phyloP scores from a whole-genome alignment of 805 yeast genomes.

The Suhomyces sp. region DNA sequence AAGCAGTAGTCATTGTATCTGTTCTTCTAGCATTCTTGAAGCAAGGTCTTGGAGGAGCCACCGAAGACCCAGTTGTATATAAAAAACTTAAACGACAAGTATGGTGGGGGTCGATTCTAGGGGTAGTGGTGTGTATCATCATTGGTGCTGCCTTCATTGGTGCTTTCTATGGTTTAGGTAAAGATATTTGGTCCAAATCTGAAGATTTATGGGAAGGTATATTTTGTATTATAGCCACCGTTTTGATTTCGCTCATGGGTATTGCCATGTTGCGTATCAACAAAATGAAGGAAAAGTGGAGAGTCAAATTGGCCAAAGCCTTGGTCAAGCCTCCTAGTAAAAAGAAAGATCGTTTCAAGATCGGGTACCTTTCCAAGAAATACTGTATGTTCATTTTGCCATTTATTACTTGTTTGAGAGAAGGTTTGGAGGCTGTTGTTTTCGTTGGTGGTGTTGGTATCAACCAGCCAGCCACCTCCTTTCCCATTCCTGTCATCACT shows the following conservation, averaged over 20 bases:
- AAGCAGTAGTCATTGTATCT: slow-evolving; percentile 88
- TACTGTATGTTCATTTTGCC: slow-evolving; percentile 26
- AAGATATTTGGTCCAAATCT: slow-evolving; percentile 79
- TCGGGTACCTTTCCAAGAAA: slow-evolving; percentile 32
- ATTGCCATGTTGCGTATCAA: slow-evolving; percentile 93
- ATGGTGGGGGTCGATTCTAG: slow-evolving; percentile 77
- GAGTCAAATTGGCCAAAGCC: slow-evolving; percentile 88
- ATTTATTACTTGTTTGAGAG: slow-evolving; percentile 24
- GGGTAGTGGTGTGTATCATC: slow-evolving; percentile 73
- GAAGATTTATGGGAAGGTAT: slow-evolving; percentile 98
- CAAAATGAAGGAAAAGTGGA: slow-evolving; percentile 97
- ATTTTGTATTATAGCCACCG: slow-evolving; percentile 84
- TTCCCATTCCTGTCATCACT: slow-evolving; percentile 89
- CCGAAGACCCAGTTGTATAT: slow-evolving; percentile 51
- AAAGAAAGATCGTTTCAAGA: slow-evolving; percentile 44
- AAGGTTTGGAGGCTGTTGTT: slow-evolving; percentile 38
- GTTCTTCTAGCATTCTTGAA: slow-evolving; percentile 88
- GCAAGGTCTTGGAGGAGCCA: slow-evolving; percentile 69
- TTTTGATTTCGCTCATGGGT: slow-evolving; percentile 91
- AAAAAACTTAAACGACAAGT: slow-evolving; percentile 71
- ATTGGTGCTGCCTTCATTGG: slow-evolving; percentile 95
- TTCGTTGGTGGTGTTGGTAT: slow-evolving; percentile 47
- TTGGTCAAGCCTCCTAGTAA: slow-evolving; percentile 57
- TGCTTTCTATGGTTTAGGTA: slow-evolving; percentile 76
- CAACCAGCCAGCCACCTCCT: slow-evolving; percentile 55